Evolutionary conservation across 208 protist genomes (phyloP).

Genomic region (Trypanosoma cruzi): DNA sequence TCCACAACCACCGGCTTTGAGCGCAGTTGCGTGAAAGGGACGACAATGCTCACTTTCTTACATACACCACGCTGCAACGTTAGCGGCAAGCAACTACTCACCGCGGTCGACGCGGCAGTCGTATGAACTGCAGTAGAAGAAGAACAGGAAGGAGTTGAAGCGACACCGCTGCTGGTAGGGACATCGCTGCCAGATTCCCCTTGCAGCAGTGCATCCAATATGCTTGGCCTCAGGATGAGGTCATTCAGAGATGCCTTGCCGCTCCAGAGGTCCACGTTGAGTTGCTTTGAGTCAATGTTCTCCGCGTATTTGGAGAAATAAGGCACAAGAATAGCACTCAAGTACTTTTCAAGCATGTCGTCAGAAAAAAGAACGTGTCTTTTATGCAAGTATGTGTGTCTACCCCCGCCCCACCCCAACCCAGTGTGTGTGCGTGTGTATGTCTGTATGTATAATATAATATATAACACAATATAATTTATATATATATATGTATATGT

Average conservation of each 20-base stretch:
- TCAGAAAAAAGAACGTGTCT: neutral
- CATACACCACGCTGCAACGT: constrained; percentile 78
- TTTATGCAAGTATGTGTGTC: neutral
- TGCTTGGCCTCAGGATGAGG: constrained; percentile 62
- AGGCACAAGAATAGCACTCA: constrained; percentile 81
- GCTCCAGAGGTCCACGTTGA: constrained; percentile 82
- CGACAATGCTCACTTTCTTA: constrained; percentile 70
- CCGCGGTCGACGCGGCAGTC: constrained; percentile 4
- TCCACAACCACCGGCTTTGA: constrained; percentile 85
- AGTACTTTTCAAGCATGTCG: constrained; percentile 85
- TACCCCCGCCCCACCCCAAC: no score
- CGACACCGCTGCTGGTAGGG: constrained; percentile 12
- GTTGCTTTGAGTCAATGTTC: constrained; percentile 81
- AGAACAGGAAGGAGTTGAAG: constrained; percentile 1
- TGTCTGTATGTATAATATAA: no score
- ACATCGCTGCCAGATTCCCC: constrained; percentile 11
- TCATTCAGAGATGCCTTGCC: constrained; percentile 83
- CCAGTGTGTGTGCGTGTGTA: no score
- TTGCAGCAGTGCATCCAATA: constrained; percentile 63
- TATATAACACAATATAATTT: no score
- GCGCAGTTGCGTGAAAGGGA: constrained; percentile 77
- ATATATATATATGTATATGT: no score
- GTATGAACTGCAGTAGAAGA: constrained; percentile 5
- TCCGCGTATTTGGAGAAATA: constrained; percentile 85
- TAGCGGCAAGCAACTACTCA: constrained; percentile 33